A percentile compares a stretch with the other conserved stretches of the same genome.
phyloP scores from a whole-genome alignment of 495 filamentous ascomycete species.

The Astrothelium subdiscretum region DNA sequence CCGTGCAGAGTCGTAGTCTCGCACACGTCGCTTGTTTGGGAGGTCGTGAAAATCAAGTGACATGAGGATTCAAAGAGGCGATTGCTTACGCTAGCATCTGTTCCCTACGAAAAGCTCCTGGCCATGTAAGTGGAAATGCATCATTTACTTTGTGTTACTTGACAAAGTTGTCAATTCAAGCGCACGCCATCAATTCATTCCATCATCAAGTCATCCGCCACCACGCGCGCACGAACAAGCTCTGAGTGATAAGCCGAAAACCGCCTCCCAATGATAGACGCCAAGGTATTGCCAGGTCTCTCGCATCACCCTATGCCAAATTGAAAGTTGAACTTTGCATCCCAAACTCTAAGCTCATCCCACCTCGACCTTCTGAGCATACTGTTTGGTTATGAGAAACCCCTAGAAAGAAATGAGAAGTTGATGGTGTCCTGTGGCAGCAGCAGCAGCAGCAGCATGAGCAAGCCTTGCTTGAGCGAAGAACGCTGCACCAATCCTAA shows the following conservation, averaged over 20 bases:
- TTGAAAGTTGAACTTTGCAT: neutral
- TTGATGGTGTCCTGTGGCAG: neutral
- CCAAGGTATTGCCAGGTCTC: neutral
- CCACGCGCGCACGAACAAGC: neutral
- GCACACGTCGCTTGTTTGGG: too few species aligned
- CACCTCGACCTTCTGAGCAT: neutral
- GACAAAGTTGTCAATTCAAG: neutral
- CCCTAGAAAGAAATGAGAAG: neutral
- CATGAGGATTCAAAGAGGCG: too few species aligned
- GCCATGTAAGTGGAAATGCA: neutral
- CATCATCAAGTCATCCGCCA: conserved; percentile 2
- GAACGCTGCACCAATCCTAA: neutral
- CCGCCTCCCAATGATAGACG: neutral
- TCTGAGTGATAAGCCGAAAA: neutral
- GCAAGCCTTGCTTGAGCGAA: neutral
- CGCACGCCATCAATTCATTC: neutral
- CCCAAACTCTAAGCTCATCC: neutral
- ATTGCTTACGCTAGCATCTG: too few species aligned
- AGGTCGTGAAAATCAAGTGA: too few species aligned
- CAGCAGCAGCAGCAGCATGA: neutral
- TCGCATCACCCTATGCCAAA: neutral
- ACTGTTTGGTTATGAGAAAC: neutral
- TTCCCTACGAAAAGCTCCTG: too few species aligned
- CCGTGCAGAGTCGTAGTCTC: too few species aligned
- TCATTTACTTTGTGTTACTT: neutral